phyloP scores from a whole-genome alignment of 352 stramenopile species.

The Phytopythium sindhum region DNA sequence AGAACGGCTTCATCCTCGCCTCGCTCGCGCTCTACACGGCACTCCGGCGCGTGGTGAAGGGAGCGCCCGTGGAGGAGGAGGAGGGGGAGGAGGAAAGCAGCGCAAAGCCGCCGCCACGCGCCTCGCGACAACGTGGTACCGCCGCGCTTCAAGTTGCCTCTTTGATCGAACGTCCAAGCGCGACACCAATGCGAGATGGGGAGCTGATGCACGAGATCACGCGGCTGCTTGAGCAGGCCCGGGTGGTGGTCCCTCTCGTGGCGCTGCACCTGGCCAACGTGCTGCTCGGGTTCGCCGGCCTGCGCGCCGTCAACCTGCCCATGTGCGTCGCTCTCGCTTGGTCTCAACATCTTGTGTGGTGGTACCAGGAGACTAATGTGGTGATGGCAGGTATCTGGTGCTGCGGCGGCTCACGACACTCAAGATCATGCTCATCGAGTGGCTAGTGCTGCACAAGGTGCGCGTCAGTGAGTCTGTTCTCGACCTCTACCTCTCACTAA shows the following conservation, averaged over 20 bases:
- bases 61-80: background rate
- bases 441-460: conserved; percentile 66
- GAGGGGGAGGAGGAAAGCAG: background rate
- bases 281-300: conserved; percentile 60
- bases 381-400: conserved; percentile 43
- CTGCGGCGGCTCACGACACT: conserved; percentile 66
- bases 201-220: background rate
- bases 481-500: background rate
- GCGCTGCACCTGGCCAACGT: conserved; percentile 58
- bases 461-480: background rate
- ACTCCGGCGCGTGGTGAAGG: background rate
- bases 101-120: background rate
- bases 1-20: conserved; percentile 61
- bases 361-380: background rate
- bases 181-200: background rate
- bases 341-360: too few relatives aligned
- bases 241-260: conserved; percentile 48
- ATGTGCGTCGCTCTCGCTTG: conserved; percentile 39
- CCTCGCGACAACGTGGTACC: background rate
- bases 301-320: conserved; percentile 69
- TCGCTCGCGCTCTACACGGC: conserved; percentile 27
- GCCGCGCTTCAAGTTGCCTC: background rate
- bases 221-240: conserved; percentile 8
- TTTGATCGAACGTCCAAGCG: too few relatives aligned
- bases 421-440: conserved; percentile 78